Evolutionary conservation across 2,329 filamentous ascomycete species (phyloP).

Genomic region (Conoideocrella luteorostrata): DNA sequence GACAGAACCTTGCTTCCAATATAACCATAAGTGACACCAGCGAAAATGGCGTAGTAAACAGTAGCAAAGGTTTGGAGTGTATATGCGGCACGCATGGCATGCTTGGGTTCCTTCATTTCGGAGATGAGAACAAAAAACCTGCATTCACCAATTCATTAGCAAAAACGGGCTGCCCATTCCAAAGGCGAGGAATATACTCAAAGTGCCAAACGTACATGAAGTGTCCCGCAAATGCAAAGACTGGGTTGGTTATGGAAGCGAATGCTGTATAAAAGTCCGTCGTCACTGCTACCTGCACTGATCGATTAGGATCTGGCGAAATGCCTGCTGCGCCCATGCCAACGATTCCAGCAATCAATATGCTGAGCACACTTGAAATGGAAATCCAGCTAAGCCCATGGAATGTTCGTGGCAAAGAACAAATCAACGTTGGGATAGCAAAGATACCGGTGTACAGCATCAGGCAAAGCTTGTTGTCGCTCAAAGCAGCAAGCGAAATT

Average conservation of each 20-base stretch:
- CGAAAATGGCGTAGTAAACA: constrained; percentile 43
- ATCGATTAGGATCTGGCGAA: constrained; percentile 29
- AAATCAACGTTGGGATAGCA: constrained; percentile 38
- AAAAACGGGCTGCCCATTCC: too few relatives aligned
- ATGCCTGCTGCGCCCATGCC: constrained; percentile 43
- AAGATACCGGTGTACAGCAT: constrained; percentile 46
- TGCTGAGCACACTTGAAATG: constrained; percentile 37
- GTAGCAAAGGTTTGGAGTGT: constrained; percentile 43
- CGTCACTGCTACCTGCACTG: constrained; percentile 29
- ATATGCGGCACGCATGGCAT: constrained; percentile 46
- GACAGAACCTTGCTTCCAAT: constrained; percentile 37
- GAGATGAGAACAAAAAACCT: constrained; percentile 46
- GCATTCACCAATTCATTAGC: too few relatives aligned
- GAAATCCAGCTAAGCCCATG: constrained; percentile 41
- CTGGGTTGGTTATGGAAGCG: constrained; percentile 35
- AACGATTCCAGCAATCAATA: constrained; percentile 42
- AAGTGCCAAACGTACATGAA: constrained; percentile 37
- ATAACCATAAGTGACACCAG: constrained; percentile 44
- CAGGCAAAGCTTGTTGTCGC: constrained; percentile 39
- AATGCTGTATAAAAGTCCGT: constrained; percentile 26
- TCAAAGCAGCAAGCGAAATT: constrained; percentile 40
- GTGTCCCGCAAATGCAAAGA: constrained; percentile 46
- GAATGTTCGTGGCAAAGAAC: constrained; percentile 42
- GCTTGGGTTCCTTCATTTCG: constrained; percentile 43
- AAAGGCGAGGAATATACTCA: too few relatives aligned